These are phyloP conservation scores for Pugionium cornutum DNA, from an alignment of 345 rosid genomes.

Conservation along the genomic window DNA sequence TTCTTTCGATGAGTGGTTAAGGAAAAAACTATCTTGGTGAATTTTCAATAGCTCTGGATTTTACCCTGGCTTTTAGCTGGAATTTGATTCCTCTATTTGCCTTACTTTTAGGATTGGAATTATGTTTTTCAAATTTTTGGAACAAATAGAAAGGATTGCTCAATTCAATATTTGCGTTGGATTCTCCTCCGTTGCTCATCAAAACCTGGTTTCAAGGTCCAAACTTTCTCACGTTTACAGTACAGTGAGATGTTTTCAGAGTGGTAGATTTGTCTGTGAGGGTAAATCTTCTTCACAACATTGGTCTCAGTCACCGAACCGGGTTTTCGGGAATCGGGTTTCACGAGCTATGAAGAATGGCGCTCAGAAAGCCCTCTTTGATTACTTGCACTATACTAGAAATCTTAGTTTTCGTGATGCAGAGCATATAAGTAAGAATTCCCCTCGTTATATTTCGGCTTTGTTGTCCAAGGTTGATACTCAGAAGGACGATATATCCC, in stretches of 20 bases:
- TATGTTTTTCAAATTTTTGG: conserved; percentile 13
- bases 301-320: conserved; percentile 38
- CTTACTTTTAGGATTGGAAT: conserved; percentile 12
- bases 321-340: conserved; percentile 33
- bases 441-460: conserved; percentile 51
- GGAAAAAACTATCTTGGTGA: conserved; percentile 9
- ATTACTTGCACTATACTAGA: conserved; percentile 69
- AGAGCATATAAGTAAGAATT: conserved; percentile 65
- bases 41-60: conserved; percentile 15
- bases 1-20: conserved; percentile 12
- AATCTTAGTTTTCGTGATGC: conserved; percentile 59
- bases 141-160: conserved; percentile 32
- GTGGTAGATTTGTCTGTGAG: conserved; percentile 34
- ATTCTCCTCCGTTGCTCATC: conserved; percentile 36
- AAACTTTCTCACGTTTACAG: conserved; percentile 34
- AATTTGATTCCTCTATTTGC: conserved; percentile 21
- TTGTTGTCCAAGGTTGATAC: conserved; percentile 45
- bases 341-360: conserved; percentile 37
- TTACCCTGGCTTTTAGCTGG: conserved; percentile 8
- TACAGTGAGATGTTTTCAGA: conserved; percentile 41
- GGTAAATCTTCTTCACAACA: conserved; percentile 28
- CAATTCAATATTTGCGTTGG: conserved; percentile 33
- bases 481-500: conserved; percentile 40
- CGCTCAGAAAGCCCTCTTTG: conserved; percentile 68
- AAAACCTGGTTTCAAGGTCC: conserved; percentile 28